Evolutionary conservation across 306 rosid species (phyloP).

Genomic region (Glycyrrhiza uralensis): DNA sequence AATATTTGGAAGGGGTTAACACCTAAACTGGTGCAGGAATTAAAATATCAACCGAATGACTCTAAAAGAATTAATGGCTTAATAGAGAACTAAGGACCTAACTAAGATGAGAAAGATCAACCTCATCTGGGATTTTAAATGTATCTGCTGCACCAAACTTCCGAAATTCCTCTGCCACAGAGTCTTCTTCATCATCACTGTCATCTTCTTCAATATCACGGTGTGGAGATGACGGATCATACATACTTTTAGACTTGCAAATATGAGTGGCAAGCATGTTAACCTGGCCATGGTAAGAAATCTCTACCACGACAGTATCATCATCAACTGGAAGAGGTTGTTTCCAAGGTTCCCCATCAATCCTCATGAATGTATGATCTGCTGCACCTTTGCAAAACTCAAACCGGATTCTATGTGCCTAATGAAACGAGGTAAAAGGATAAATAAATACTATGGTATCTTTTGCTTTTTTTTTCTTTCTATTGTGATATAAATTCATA

Average conservation of each 20-base stretch:
- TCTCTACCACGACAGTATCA: conserved; percentile 76
- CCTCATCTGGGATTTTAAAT: conserved; percentile 67
- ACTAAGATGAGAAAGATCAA: conserved; percentile 72
- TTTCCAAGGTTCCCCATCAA: conserved; percentile 98
- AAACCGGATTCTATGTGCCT: conserved; percentile 80
- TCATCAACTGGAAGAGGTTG: conserved; percentile 89
- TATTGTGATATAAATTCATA: neutral
- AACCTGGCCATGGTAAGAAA: conserved; percentile 90
- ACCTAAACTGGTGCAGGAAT: neutral
- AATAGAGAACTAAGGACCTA: conserved; percentile 35
- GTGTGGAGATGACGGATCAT: conserved; percentile 41
- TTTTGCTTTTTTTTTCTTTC: neutral
- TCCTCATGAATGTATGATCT: conserved; percentile 84
- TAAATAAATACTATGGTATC: neutral
- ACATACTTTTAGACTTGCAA: conserved; percentile 57
- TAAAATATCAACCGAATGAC: neutral
- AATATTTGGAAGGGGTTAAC: neutral
- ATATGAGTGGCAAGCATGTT: conserved; percentile 70
- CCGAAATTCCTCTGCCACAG: conserved; percentile 57
- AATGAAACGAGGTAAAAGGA: neutral
- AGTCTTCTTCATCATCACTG: conserved; percentile 46
- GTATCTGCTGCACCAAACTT: conserved; percentile 96
- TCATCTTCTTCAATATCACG: conserved; percentile 47
- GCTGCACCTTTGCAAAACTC: conserved; percentile 71
- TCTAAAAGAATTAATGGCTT: neutral